Evolutionary conservation across 1,139 yeast genomes (phyloP), one percentile per base, ranked within the genome.

Genomic region (Debaryomyces sp.): DNA sequence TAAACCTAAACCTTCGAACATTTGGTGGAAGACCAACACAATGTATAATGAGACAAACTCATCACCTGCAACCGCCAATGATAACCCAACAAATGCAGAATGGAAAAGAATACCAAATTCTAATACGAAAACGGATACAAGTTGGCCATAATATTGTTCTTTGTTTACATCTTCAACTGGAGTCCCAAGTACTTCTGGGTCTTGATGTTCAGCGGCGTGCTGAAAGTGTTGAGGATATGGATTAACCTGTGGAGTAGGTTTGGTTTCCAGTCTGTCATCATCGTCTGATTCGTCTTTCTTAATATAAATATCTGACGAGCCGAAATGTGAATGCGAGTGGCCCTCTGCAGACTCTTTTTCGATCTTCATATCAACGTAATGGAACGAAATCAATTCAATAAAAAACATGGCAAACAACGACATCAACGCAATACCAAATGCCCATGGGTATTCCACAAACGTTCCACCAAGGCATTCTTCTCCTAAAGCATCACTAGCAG

Each of bases 401-500:
- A 84, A 74, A 66, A 85, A 85, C 59, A 73, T 65, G 5, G 63
- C 50, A 53, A 71, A 70, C n/a, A 69, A 64, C 3, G 76, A 70
- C 68, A 73, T 69, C 45, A 73, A 61, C 5, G 73, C 66, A 27
- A 73, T 68, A 3, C 73, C 77, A 47, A 64, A 70, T 1, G 77
- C 69, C 75, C 75, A 73, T 9, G 78, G 73, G 50, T 73, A 73
- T 15, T 64, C 73, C 7, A 52, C 61, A 48, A 66, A 67, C 1
- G 62, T 58, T 1, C 72, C 74, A 4, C 72, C 73, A 39, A 73
- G 63, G 54, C 78, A 73, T 30, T 64, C 69, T 33, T 67, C 57
- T 10, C 59, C 50, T 33, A 73, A 66, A n/a, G 68, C 61, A 33
- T 82, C 86, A 55, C 77, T 71, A 17, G 96, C 96, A 0, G 96